phyloP scores from a whole-genome alignment of 192 early-diverging fungal species.

The Linnemannia schmuckeri region DNA sequence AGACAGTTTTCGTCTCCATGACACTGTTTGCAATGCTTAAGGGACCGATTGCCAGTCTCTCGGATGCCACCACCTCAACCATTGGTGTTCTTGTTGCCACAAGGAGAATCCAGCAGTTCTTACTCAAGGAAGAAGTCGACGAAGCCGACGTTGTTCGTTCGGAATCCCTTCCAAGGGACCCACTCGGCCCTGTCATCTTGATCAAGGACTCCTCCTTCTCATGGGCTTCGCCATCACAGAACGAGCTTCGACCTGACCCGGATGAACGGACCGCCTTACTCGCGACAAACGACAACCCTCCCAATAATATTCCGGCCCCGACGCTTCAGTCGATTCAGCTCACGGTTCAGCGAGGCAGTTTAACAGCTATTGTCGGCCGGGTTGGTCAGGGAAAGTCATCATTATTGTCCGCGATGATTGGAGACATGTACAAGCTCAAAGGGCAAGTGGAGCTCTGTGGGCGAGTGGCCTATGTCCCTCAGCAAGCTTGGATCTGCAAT shows the following conservation, averaged over 20 bases:
- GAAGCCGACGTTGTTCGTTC: slow-evolving; percentile 32
- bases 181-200: slow-evolving; percentile 22
- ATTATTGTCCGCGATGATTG: slow-evolving; percentile 68
- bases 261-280: slow-evolving; percentile 18
- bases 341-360: slow-evolving; percentile 57
- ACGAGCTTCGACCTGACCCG: not conserved
- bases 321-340: slow-evolving; percentile 33
- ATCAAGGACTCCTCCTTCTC: slow-evolving; percentile 25
- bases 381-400: slow-evolving; percentile 74
- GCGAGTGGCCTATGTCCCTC: slow-evolving; percentile 83
- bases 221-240: slow-evolving; percentile 6
- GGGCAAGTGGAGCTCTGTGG: slow-evolving; percentile 76
- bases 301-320: not conserved
- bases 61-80: slow-evolving; percentile 70
- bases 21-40: slow-evolving; percentile 74
- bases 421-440: slow-evolving; percentile 82
- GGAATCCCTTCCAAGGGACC: slow-evolving; percentile 8
- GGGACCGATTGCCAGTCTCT: slow-evolving; percentile 66
- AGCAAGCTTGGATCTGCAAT: slow-evolving; percentile 96
- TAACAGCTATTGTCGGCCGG: slow-evolving; percentile 70
- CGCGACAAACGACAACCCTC: not conserved
- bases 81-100: slow-evolving; percentile 69
- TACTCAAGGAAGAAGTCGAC: slow-evolving; percentile 44
- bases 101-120: slow-evolving; percentile 62
- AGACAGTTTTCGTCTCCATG: slow-evolving; percentile 73